These are phyloP conservation scores for Citropsis articulata DNA, from an alignment of 345 rosid genomes.

Conservation along the genomic window DNA sequence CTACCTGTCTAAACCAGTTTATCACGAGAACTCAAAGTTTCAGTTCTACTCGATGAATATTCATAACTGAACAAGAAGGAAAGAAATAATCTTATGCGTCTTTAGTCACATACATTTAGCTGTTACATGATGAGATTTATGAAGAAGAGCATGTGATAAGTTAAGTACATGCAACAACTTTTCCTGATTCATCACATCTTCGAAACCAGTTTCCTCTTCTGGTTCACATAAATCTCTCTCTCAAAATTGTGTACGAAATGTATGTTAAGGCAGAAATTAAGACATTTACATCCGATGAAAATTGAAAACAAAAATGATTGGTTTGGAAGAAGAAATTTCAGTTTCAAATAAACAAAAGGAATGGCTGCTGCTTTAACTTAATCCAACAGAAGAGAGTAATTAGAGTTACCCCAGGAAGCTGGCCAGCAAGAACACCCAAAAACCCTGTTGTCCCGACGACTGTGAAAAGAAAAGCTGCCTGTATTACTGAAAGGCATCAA, in stretches of 20 bases:
- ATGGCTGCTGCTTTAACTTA: not conserved
- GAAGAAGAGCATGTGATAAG: not conserved
- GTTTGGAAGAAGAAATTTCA: no score
- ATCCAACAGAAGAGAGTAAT: not conserved
- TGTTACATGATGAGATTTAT: not conserved
- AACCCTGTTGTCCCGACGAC: slow-evolving; percentile 86
- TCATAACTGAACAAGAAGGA: not conserved
- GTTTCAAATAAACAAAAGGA: not conserved
- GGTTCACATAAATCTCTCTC: not conserved
- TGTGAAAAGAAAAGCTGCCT: slow-evolving; percentile 94
- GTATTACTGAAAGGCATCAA: slow-evolving; percentile 49
- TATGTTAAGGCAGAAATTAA: no score
- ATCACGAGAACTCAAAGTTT: not conserved
- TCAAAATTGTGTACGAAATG: no score
- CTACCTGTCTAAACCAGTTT: not conserved
- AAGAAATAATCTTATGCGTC: not conserved
- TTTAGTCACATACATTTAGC: no score
- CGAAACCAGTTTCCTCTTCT: not conserved
- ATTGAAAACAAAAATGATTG: not conserved
- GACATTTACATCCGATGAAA: not conserved
- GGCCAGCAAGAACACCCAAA: slow-evolving; percentile 78
- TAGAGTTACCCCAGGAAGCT: slow-evolving; percentile 84
- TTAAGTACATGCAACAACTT: not conserved
- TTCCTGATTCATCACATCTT: not conserved
- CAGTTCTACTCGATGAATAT: not conserved